Percentiles rank a stretch among this genome's conserved stretches.
phyloP scores from a whole-genome alignment of 176 grass and related monocot genomes.

The Olyra latifolia region DNA sequence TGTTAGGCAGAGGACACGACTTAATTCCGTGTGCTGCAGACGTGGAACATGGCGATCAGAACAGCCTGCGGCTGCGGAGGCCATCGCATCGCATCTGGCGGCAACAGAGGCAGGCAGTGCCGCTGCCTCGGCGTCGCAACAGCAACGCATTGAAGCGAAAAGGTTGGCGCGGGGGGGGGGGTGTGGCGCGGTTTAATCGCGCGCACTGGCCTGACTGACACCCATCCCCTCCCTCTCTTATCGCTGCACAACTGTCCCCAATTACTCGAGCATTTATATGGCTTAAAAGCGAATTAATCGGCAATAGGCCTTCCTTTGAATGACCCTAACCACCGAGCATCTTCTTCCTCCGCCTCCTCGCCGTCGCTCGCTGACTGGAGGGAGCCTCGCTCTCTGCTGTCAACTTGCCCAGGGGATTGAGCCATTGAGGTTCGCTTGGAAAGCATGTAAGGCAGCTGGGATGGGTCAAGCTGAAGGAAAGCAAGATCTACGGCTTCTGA shows the following conservation, averaged over 20 bases:
- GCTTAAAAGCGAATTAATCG: slow-evolving; percentile 81
- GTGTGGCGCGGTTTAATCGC: slow-evolving; percentile 34
- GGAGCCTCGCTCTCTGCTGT: background rate
- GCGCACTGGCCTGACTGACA: slow-evolving; percentile 29
- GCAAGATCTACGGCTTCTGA: background rate
- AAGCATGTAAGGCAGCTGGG: slow-evolving; percentile 8
- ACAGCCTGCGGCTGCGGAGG: background rate
- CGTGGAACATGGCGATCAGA: slow-evolving; percentile 30
- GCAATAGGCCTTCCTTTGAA: slow-evolving; percentile 67
- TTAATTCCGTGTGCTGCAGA: slow-evolving; percentile 31
- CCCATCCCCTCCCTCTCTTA: background rate
- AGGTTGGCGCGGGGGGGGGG: slow-evolving; percentile 13
- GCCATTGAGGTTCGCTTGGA: no score
- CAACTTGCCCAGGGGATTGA: background rate
- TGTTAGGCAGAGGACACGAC: slow-evolving; percentile 25
- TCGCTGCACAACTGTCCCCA: slow-evolving; percentile 67
- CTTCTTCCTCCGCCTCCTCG: background rate
- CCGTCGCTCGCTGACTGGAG: slow-evolving; percentile 4
- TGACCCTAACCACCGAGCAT: slow-evolving; percentile 66
- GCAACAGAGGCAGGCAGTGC: background rate
- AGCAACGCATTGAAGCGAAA: slow-evolving; percentile 48
- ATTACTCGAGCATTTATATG: slow-evolving; percentile 93
- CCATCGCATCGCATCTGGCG: background rate
- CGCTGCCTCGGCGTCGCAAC: background rate
- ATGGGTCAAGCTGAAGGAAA: background rate